Evolutionary conservation across 1,284 basidiomycete genomes (phyloP), one percentile per base, ranked within the genome.

Genomic region (Cryptococcus floricola): DNA sequence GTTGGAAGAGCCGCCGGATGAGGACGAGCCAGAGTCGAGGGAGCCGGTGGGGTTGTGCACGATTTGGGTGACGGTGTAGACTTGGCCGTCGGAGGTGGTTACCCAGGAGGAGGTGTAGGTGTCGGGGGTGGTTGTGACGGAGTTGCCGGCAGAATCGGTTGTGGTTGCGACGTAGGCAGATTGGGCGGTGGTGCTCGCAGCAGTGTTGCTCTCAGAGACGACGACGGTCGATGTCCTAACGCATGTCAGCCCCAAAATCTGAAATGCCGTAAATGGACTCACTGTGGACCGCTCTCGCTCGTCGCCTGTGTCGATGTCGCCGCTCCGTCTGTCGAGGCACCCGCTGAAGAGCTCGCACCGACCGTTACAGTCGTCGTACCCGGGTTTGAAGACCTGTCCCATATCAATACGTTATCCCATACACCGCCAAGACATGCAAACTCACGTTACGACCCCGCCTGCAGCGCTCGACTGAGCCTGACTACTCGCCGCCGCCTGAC

Each of bases 11-110:
- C 62, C 53, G 4, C 69, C 67, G 8, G 64, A 62, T 1, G 58
- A 55, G 3, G 61, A 64, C 7, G 64, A 62, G 13, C 71, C 70
- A 37, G 63, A 58, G 55, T 75, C 71, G 37, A 77, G 63, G 6
- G 67, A 58, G 5, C 76, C 76, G 1, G 70, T 69, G 0, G 75
- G 74, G 60, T 78, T 76, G 54, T 71, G 67, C 18, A 73, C 70
- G 43, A 72, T 67, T 53, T 70, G 68, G 5, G 75, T 77, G 48
- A 72, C 62, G 39, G 77, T 78, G 58, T 66, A 69, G 16, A 75
- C 69, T n/a, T 55, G 48, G 18, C 76, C 76, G 48, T 68, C 63
- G 31, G 73, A 68, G 1, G 72, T 73, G 37, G 66, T 68, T 4
- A 72, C 63, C 43, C 64, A 54, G 18, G 65, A 59, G 8, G 75